phyloP scores from a whole-genome alignment of 2,329 filamentous ascomycete species.

The Rutstroemia sp. region DNA sequence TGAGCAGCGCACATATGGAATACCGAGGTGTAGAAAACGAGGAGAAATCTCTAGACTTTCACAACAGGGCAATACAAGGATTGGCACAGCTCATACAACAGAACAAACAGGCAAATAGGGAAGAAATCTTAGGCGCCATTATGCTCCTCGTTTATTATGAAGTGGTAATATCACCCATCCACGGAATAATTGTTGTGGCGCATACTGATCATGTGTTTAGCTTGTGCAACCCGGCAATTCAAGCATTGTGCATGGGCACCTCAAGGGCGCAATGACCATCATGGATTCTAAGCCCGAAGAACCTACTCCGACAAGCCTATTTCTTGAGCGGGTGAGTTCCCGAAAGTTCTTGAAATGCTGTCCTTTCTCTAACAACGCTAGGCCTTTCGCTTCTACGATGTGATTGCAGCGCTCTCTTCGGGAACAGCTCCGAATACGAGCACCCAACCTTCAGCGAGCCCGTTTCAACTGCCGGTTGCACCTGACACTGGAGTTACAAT shows the following conservation, averaged over 20 bases:
- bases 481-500: slow-evolving; percentile 33
- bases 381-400: slow-evolving; percentile 60
- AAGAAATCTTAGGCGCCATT: slow-evolving; percentile 52
- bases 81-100: slow-evolving; percentile 49
- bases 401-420: slow-evolving; percentile 54
- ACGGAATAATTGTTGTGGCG: neutral
- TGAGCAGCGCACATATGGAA: slow-evolving; percentile 78
- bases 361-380: slow-evolving; percentile 28
- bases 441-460: slow-evolving; percentile 39
- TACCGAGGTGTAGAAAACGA: slow-evolving; percentile 46
- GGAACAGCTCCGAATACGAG: slow-evolving; percentile 49
- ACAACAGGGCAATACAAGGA: slow-evolving; percentile 51
- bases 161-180: slow-evolving; percentile 35
- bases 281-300: slow-evolving; percentile 41
- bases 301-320: slow-evolving; percentile 45
- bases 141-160: slow-evolving; percentile 58
- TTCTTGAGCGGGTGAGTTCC: slow-evolving; percentile 48
- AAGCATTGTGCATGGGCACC: slow-evolving; percentile 52
- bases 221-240: slow-evolving; percentile 52
- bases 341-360: neutral
- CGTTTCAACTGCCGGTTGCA: slow-evolving; percentile 40
- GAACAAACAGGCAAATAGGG: slow-evolving; percentile 41
- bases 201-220: slow-evolving; percentile 32
- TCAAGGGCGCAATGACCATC: slow-evolving; percentile 54
- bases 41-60: slow-evolving; percentile 51